Evolutionary conservation across 192 early-diverging fungal species (phyloP).

Genomic region (Martensiomyces pterosporus): DNA sequence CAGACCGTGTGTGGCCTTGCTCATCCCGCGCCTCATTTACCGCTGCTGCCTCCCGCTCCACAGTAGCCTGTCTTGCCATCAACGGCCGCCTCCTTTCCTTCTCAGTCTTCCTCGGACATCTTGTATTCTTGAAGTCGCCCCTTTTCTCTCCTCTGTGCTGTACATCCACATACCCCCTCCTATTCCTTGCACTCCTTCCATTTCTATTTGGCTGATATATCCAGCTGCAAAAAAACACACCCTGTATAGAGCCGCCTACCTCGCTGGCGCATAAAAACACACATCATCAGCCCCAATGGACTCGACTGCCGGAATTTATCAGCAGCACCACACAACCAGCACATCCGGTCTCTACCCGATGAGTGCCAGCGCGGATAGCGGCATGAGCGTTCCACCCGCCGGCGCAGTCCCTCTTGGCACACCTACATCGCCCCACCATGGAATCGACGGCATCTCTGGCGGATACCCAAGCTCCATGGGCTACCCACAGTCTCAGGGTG

Average conservation of each 20-base stretch:
- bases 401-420: conserved; percentile 1
- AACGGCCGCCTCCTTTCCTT: too few relatives aligned
- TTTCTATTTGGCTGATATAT: too few relatives aligned
- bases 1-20: too few relatives aligned
- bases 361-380: conserved; percentile 4
- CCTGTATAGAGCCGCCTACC: background rate
- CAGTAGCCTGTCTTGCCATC: too few relatives aligned
- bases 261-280: background rate
- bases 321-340: conserved; percentile 7
- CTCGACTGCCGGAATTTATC: conserved; percentile 27
- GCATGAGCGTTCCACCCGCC: background rate
- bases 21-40: too few relatives aligned
- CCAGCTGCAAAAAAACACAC: too few relatives aligned
- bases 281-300: conserved; percentile 8
- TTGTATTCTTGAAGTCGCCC: too few relatives aligned
- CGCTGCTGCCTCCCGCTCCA: too few relatives aligned
- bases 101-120: too few relatives aligned
- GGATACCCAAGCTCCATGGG: too few relatives aligned
- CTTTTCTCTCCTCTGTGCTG: background rate
- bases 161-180: background rate
- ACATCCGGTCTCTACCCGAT: conserved; percentile 30
- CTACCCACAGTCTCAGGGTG: too few relatives aligned
- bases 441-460: background rate
- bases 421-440: background rate
- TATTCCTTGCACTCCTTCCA: too few relatives aligned